Conservation (phyloP, 2,329 filamentous ascomycete species). For the Calonectria naviculata region DNA sequence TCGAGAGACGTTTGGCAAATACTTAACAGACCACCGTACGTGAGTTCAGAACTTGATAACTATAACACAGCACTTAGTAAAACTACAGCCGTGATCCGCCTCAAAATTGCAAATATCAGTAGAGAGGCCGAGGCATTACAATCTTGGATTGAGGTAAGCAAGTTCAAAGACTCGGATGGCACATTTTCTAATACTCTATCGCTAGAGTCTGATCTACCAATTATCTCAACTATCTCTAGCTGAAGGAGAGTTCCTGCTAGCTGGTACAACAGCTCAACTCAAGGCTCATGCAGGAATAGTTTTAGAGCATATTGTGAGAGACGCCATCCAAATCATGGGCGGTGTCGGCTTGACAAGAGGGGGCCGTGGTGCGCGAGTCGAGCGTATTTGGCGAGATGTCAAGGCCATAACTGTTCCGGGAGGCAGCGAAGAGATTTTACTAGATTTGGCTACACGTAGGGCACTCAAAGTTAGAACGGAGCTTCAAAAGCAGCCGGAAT, state of each 20-base stretch:
- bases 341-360: conserved; percentile 15
- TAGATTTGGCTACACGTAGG: conserved; percentile 13
- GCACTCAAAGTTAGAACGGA: conserved; percentile 7
- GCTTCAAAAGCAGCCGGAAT: not conserved
- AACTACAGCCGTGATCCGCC: conserved; percentile 4
- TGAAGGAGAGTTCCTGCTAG: conserved; percentile 10
- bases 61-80: not conserved
- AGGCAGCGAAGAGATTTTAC: conserved; percentile 17
- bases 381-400: conserved; percentile 22
- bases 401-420: conserved; percentile 17
- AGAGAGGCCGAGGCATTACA: conserved; percentile 11
- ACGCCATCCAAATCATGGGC: conserved; percentile 16
- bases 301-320: conserved; percentile 9
- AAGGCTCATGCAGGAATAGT: conserved; percentile 16
- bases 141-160: conserved; percentile 16
- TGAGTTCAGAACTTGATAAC: not conserved
- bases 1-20: conserved; percentile 19
- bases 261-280: conserved; percentile 15
- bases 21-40: conserved; percentile 7
- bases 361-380: conserved; percentile 6
- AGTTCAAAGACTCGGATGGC: not conserved
- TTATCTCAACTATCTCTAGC: not conserved
- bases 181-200: not conserved
- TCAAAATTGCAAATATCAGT: conserved; percentile 17
- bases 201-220: conserved; percentile 10